Percentiles rank a stretch among this genome's conserved stretches.
These are phyloP conservation scores for Protomyces macrosporus DNA, from an alignment of 1,139 yeast genomes.

Conservation along the genomic window DNA sequence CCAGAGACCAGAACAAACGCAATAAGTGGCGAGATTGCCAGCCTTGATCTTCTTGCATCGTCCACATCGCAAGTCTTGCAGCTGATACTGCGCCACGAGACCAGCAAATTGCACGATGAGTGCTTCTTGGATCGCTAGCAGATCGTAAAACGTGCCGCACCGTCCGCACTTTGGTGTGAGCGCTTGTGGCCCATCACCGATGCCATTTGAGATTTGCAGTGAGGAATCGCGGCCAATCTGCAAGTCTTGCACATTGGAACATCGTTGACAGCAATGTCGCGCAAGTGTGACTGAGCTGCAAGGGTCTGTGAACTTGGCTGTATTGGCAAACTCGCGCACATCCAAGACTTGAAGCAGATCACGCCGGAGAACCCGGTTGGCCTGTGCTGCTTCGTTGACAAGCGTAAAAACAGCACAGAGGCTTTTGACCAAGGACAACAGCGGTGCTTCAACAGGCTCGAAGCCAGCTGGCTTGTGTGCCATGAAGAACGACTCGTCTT, in stretches of 20 bases:
- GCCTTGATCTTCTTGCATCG: conserved; percentile 68
- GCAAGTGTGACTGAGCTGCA: conserved; percentile 62
- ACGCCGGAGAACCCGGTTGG: conserved; percentile 67
- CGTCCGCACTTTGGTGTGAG: conserved; percentile 58
- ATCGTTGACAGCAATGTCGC: conserved; percentile 36
- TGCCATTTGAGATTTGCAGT: conserved; percentile 24
- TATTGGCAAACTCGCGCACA: conserved; percentile 74
- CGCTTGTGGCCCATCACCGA: neutral
- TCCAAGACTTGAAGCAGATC: conserved; percentile 69
- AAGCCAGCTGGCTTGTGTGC: conserved; percentile 72
- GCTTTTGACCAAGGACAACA: conserved; percentile 71
- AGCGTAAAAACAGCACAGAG: conserved; percentile 68
- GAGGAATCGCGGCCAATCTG: conserved; percentile 72
- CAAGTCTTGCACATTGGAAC: conserved; percentile 67
- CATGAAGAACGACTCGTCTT: conserved; percentile 59
- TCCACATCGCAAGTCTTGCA: conserved; percentile 75
- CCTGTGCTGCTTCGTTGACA: conserved; percentile 60
- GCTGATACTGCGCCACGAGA: conserved; percentile 54
- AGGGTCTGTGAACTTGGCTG: conserved; percentile 72
- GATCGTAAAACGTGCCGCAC: conserved; percentile 62
- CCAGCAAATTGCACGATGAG: conserved; percentile 61
- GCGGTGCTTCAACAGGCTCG: conserved; percentile 58
- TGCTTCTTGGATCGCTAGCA: conserved; percentile 69
- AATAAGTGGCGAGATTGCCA: conserved; percentile 66
- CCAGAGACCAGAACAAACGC: conserved; percentile 89